Evolutionary conservation across 108 stramenopile species (phyloP).

Genomic region (Nitzschia sp.): DNA sequence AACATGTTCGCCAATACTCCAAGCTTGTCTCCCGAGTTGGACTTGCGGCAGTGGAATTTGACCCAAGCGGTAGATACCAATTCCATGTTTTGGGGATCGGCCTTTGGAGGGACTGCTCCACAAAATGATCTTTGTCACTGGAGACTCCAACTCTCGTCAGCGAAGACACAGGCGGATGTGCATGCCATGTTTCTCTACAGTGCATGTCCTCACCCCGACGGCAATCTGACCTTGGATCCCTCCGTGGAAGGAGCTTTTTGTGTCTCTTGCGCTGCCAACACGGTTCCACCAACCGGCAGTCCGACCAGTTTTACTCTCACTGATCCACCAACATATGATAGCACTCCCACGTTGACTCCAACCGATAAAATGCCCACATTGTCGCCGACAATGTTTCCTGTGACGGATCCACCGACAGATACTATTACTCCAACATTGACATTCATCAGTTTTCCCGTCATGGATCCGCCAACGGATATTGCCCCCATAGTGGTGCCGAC

Average conservation of each 20-base stretch:
- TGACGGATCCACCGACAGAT: no score
- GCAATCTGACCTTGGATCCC: not conserved
- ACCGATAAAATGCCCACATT: no score
- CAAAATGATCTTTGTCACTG: not conserved
- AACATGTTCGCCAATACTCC: conserved; percentile 10
- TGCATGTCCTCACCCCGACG: not conserved
- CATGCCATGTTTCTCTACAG: not conserved
- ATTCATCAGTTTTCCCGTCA: no score
- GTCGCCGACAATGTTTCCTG: no score
- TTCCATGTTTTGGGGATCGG: conserved; percentile 1
- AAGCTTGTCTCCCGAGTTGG: not conserved
- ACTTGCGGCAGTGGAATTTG: conserved; percentile 4
- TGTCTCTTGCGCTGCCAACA: not conserved
- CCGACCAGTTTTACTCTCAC: no score
- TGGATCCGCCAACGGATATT: no score
- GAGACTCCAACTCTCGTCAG: not conserved
- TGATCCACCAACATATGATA: no score
- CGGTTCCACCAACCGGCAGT: no score
- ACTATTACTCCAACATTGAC: no score
- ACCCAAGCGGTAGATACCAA: not conserved
- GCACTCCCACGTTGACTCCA: no score
- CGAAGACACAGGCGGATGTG: not conserved
- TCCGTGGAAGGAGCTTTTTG: not conserved
- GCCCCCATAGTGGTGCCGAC: no score
- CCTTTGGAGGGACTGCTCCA: not conserved